Evolutionary conservation across 768 basidiomycete species (phyloP), one percentile per base, ranked within the genome.

Genomic region (Phylloporus arenicola): DNA sequence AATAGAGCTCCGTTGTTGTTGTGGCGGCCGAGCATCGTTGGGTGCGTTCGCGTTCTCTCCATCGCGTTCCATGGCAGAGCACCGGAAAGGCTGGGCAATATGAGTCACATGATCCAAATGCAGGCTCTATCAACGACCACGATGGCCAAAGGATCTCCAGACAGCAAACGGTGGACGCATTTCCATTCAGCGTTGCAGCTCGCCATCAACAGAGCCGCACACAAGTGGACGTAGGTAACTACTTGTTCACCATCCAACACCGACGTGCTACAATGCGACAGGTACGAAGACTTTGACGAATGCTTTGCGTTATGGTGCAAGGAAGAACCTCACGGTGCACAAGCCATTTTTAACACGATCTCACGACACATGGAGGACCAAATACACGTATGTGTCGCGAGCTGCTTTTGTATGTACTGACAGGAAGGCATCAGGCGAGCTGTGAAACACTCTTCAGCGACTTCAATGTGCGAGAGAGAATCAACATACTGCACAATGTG

Each of bases 221-320:
- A 78, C 58, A 78, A 79, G 54, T 78, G 76, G 76, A 77, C 76
- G 77, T 76, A 43, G 59, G 77, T 72, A 7, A 3, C 22, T 35
- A 0, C 45, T 42, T 22, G 13, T 27, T 30, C 19, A 17, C 27
- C 27, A 24, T 20, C 13, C 31, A 19, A 12, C 8, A 4, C 24
- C 12, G 25, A 17, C 44, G 22, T 17, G 34, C 45, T 55, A 43
- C 16, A 48, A 30, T 24, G 37, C 35, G 25, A 45, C 51, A 78
- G 77, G 37, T 76, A 73, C 50, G 76, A 78, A 53, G 75, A 77
- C 57, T 77, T 77, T 55, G 72, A 77, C 29, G 80, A 85, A 68
- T 86, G 83, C 60, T 86, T 85, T 57, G 73, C 82, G 6, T 64
- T 79, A 25, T 85, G 81, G 62, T 81, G 78, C 27, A 79, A 84